Evolutionary conservation across 148 eudicot species (phyloP), one percentile per base, ranked within the genome.

Genomic region (Spergularia bocconei): DNA sequence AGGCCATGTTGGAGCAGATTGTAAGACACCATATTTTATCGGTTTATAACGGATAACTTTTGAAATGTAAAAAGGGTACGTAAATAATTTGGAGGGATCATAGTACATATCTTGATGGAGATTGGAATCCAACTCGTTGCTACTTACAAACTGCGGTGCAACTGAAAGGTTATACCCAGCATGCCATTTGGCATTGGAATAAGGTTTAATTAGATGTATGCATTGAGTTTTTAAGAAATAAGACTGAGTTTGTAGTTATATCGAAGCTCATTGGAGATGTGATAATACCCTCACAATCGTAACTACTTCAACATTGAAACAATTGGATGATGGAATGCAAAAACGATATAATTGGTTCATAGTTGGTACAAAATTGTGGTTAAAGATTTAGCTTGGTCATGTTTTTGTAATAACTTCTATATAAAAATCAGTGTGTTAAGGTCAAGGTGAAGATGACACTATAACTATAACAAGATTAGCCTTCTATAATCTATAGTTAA

Each of bases 361-460:
- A 68, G 16, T 68, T 51, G 50, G 38, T 36, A 63, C 67, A 68
- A 68, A 51, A 41, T 25, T 14, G 39, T 51, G 15, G 47, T 19
- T 55, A 55, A 55, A 70, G 33, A 68, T 48, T 68, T 13, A 48
- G 36, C 50, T 4, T 5, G 16, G 57, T 68, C 71, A 68, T 67
- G 56, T 55, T 47, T 39, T 39, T 56, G 57, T 72, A 29, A 39
- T 67, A 68, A 21, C 66, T 67, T 67, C 44, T 67, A 60, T 11
- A 77, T 21, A 14, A 77, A 48, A 53, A 77, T 77, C 70, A 63
- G 5, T 44, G 10, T 44, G 1, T 6, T 44, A 44, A 77, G 55
- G 80, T 77, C 75, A 77, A 77, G 57, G 13, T 53, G 80, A 77
- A 52, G 21, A 77, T 21, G 80, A 77, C 80, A 62, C 51, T 19